These are phyloP conservation scores for Nicotiana attenuata DNA, from an alignment of 257 asterid genomes.

Conservation along the genomic window DNA sequence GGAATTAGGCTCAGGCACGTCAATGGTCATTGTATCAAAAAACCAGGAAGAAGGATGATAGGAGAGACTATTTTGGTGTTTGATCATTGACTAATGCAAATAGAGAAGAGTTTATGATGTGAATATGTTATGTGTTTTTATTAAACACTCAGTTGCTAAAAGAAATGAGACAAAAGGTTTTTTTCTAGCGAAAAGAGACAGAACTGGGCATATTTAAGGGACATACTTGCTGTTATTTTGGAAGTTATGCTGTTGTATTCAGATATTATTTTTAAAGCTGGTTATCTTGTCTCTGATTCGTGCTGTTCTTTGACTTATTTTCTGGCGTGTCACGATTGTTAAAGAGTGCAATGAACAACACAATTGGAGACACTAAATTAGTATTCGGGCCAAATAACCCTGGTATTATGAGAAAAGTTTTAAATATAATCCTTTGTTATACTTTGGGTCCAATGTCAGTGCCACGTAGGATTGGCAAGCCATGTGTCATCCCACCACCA, in stretches of 20 bases:
- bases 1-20: constrained; percentile 47
- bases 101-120: constrained; percentile 7
- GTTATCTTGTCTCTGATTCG: not conserved
- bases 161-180: constrained; percentile 21
- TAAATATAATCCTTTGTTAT: too few relatives aligned
- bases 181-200: constrained; percentile 44
- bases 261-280: constrained; percentile 17
- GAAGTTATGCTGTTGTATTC: constrained; percentile 52
- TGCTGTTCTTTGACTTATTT: constrained; percentile 8
- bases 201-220: constrained; percentile 39
- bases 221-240: constrained; percentile 60
- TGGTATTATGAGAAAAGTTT: too few relatives aligned
- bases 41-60: not conserved
- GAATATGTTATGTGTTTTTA: not conserved
- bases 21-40: constrained; percentile 38
- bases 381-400: not conserved
- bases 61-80: constrained; percentile 10
- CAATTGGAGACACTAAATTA: constrained; percentile 8
- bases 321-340: constrained; percentile 13
- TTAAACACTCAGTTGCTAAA: not conserved
- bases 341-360: not conserved
- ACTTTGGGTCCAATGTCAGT: too few relatives aligned
- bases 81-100: constrained; percentile 20
- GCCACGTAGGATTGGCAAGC: too few relatives aligned
- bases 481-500: too few relatives aligned